Base-by-base conservation (phyloP, 306 rosid genomes). In the Citrullus mucosospermus region DNA sequence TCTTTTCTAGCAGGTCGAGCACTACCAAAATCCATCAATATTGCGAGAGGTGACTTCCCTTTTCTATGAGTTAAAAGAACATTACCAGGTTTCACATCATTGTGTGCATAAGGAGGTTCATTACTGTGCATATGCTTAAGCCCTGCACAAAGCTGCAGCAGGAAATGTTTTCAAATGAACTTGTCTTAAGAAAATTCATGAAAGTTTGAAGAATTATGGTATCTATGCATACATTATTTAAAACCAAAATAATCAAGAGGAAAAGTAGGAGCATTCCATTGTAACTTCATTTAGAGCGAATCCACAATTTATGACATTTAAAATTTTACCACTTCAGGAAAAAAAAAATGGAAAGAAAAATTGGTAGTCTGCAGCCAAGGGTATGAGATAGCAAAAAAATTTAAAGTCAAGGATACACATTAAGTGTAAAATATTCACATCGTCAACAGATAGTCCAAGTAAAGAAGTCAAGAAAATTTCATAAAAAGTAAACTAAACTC, bases 1-100 rank as follows among this genome's bases (percentile, higher is more conserved):
- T 88, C 86, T 83, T 65, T 96, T 88, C 92, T 91, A 22, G 96
- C 98, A 57, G 99, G 97, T 39, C 96, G 85, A 83, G 99, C 85
- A 86, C 99, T 96, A 59, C 99, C 98, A 84, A 96, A 96, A 88
- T 96, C 99, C 99, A 96, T 96, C 84, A 96, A 86, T 81, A 91
- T 96, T 83, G 98, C 98, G 53, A 91, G 89, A 51, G 97, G 97
- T 20, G 98, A 78, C 68, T 85, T 88, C 68, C 93, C 98, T 85
- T 89, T 96, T 78, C 93, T 85, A 50, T 85, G 96, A 71, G 97
- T 89, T 71, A 96, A 54, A 85, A 96, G 92, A 84, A 93, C 89
- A 77, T 96, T 96, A 58, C 98, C 99, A 36, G 99, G 98, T 84
- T 96, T 96, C 84, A 96, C 93, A 86, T 96, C 99, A 82, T 93